Evolutionary conservation across 352 stramenopile species (phyloP), one percentile per base, ranked within the genome.

Genomic region (Globisporangium paddicum): DNA sequence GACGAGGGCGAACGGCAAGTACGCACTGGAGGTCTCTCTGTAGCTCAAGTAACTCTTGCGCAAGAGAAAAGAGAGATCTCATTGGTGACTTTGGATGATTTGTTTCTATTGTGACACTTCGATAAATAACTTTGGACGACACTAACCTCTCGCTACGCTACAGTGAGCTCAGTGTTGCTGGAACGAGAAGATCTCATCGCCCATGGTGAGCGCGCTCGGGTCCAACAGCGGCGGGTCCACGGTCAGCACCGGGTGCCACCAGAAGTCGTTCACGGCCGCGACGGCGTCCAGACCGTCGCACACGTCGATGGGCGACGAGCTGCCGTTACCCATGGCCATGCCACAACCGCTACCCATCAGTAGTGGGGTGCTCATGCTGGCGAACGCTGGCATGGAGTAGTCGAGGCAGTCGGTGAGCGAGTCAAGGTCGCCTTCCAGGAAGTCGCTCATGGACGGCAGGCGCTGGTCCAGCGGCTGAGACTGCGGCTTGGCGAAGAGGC

Each of bases 221-320:
- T 62, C 55, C 21, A 55, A n/a, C 16, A 49, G n/a, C n/a, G n/a
- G 16, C 1, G 37, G 34, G 34, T 62, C 44, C 9, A 45, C 21
- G 34, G 13, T 19, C 32, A 37, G 25, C 3, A 55, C 32, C 1
- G 55, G 45, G 25, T 62, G 38, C 44, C 44, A 49, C 45, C 55
- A 53, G 25, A 62, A 62, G 25, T 62, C 55, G 55, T 28, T 62
- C 42, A 53, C 55, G 14, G 55, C 55, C 13, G 55, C 55, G 23
- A 55, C 32, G 16, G 44, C 45, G 45, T 49, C 55, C 44, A 62
- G 25, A 2, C 34, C 55, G 13, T 62, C 55, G 55, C 55, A 62
- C 25, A 62, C 55, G n/a, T 62, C 55, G 55, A 62, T 62, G 23
- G 55, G 55, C 40, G 55, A 62, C 35, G 55, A 45, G 34, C 47